Percentiles rank a stretch among this genome's conserved stretches.
Conservation (phyloP, 2,329 filamentous ascomycete species). For the Fusarium euwallaceae region DNA sequence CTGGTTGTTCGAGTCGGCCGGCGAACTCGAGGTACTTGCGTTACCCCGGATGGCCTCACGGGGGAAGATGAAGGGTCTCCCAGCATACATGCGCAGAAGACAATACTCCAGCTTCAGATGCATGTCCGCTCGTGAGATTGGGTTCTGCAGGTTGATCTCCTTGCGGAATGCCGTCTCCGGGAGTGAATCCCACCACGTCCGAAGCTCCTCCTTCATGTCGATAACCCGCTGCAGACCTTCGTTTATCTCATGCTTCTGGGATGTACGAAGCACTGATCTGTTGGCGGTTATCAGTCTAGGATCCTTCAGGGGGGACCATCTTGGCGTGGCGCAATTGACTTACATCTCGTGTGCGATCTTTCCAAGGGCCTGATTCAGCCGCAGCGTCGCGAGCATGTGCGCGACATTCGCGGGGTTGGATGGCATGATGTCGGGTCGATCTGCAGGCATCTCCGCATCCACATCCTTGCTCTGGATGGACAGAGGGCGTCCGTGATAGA, state of each 20-base stretch:
- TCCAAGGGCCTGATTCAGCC: conserved; percentile 53
- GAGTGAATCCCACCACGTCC: conserved; percentile 55
- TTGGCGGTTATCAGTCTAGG: conserved; percentile 17
- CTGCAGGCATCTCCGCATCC: conserved; percentile 65
- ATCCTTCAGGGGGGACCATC: background rate
- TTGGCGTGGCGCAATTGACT: conserved; percentile 18
- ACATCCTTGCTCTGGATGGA: conserved; percentile 66
- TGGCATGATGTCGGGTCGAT: conserved; percentile 59
- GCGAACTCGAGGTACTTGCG: conserved; percentile 49
- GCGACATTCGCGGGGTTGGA: conserved; percentile 58
- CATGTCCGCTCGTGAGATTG: conserved; percentile 61
- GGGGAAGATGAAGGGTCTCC: conserved; percentile 65
- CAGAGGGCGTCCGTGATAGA: conserved; percentile 68
- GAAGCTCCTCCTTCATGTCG: conserved; percentile 54
- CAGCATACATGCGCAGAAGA: conserved; percentile 66
- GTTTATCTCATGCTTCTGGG: conserved; percentile 49
- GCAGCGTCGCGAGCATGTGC: conserved; percentile 60
- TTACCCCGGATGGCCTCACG: conserved; percentile 44
- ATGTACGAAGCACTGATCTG: conserved; percentile 52
- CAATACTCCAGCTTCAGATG: conserved; percentile 67
- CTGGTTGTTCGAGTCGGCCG: conserved; percentile 48
- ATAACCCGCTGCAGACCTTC: conserved; percentile 52
- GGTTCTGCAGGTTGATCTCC: conserved; percentile 56
- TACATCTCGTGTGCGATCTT: conserved; percentile 57
- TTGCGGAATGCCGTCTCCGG: conserved; percentile 50